These are phyloP conservation scores for Microbotryum silenes-acaulis DNA, from an alignment of 1,284 basidiomycete genomes.

Conservation along the genomic window DNA sequence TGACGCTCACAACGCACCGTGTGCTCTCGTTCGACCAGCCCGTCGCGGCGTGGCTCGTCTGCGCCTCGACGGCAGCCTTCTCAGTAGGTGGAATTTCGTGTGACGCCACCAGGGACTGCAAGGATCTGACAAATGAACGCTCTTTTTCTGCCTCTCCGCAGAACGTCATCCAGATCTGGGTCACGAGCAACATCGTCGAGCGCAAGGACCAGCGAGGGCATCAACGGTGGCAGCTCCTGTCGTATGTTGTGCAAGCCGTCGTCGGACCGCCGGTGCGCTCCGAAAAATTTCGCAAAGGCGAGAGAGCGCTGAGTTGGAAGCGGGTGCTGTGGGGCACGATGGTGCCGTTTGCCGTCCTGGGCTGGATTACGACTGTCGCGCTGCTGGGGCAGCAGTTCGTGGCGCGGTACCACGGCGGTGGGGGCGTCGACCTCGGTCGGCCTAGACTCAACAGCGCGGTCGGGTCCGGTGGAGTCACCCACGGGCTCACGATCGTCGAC, in stretches of 20 bases:
- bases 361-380: constrained; percentile 23
- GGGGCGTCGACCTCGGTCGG: constrained; percentile 15
- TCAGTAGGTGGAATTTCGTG: constrained; percentile 8
- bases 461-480: not conserved
- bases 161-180: constrained; percentile 32
- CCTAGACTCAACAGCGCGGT: constrained; percentile 1
- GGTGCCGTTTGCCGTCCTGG: constrained; percentile 23
- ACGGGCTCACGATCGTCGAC: not conserved
- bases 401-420: constrained; percentile 25
- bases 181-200: constrained; percentile 32
- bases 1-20: constrained; percentile 31
- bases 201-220: constrained; percentile 22
- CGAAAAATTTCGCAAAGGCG: constrained; percentile 30
- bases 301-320: constrained; percentile 27
- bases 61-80: constrained; percentile 34
- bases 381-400: constrained; percentile 28
- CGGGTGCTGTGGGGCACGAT: constrained; percentile 29
- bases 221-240: constrained; percentile 19
- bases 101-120: not conserved
- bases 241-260: constrained; percentile 17
- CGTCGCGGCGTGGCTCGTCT: constrained; percentile 29
- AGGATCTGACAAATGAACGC: not conserved
- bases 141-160: not conserved
- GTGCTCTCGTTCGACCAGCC: constrained; percentile 31
- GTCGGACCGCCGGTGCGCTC: constrained; percentile 28